Evolutionary conservation across 192 early-diverging fungal genomes (phyloP).

Genomic region (Pilaira anomala): DNA sequence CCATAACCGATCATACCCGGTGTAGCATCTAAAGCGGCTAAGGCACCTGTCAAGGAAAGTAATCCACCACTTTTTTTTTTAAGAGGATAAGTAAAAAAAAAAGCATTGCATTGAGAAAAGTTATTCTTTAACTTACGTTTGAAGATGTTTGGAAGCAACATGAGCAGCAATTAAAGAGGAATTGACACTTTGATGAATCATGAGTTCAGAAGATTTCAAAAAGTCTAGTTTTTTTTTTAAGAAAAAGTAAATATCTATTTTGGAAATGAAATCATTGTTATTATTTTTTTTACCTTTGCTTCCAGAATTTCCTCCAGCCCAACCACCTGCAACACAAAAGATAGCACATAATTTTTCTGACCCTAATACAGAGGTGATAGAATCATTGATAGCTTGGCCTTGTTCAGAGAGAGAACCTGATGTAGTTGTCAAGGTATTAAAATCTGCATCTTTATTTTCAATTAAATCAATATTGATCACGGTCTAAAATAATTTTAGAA

Average conservation of each 20-base stretch:
- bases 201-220: slow-evolving; percentile 68
- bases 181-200: slow-evolving; percentile 79
- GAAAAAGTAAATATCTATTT: neutral
- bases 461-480: slow-evolving; percentile 79
- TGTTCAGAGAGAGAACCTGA: slow-evolving; percentile 53
- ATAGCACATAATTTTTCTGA: slow-evolving; percentile 71
- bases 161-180: slow-evolving; percentile 81
- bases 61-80: slow-evolving; percentile 54
- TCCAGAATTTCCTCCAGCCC: slow-evolving; percentile 86
- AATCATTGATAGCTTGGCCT: slow-evolving; percentile 51
- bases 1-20: slow-evolving; percentile 89
- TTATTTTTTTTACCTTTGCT: slow-evolving; percentile 48
- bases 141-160: slow-evolving; percentile 69
- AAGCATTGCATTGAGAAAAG: too few species aligned
- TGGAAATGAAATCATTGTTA: too few species aligned
- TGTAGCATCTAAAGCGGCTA: slow-evolving; percentile 66
- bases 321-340: slow-evolving; percentile 93
- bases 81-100: slow-evolving; percentile 57
- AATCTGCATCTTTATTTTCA: slow-evolving; percentile 67
- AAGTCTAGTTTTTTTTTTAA: slow-evolving; percentile 41
- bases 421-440: slow-evolving; percentile 62
- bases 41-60: slow-evolving; percentile 77
- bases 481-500: slow-evolving; percentile 37
- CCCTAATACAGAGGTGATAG: slow-evolving; percentile 35
- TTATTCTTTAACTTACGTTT: slow-evolving; percentile 54